phyloP scores from a whole-genome alignment of 129 eudicot genomes.

The Chrysanthemum seticuspe region DNA sequence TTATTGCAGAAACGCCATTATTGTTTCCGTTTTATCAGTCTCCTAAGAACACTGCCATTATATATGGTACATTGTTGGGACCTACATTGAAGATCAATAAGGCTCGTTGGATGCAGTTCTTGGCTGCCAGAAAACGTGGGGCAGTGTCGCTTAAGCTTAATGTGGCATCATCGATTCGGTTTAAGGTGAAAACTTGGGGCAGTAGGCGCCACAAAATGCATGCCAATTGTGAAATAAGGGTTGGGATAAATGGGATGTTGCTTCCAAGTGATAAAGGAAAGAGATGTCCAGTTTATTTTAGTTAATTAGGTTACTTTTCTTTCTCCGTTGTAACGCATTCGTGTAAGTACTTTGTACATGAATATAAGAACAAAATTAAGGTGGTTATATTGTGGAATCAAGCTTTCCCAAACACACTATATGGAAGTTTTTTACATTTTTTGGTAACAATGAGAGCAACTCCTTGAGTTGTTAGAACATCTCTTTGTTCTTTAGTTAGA shows the following conservation, averaged over 20 bases:
- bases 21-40: constrained; percentile 56
- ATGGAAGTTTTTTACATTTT: too few relatives aligned
- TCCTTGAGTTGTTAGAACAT: too few relatives aligned
- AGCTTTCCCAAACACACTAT: too few relatives aligned
- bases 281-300: constrained; percentile 72
- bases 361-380: background rate
- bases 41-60: constrained; percentile 53
- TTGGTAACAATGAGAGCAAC: too few relatives aligned
- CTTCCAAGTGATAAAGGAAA: constrained; percentile 40
- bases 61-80: constrained; percentile 53
- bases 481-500: too few relatives aligned
- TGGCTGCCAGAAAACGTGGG: constrained; percentile 50
- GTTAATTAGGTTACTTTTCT: constrained; percentile 19
- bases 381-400: too few relatives aligned
- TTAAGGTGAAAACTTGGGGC: constrained; percentile 66
- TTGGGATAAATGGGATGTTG: constrained; percentile 69
- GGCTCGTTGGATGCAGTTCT: constrained; percentile 51
- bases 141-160: constrained; percentile 51
- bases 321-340: background rate
- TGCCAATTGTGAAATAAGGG: constrained; percentile 58
- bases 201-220: constrained; percentile 68
- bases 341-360: background rate
- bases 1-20: constrained; percentile 47
- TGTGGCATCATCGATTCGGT: constrained; percentile 59
- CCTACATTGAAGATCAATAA: constrained; percentile 40